Conservation (phyloP, 768 basidiomycete species). For the Erythrobasidium yunnanense region DNA sequence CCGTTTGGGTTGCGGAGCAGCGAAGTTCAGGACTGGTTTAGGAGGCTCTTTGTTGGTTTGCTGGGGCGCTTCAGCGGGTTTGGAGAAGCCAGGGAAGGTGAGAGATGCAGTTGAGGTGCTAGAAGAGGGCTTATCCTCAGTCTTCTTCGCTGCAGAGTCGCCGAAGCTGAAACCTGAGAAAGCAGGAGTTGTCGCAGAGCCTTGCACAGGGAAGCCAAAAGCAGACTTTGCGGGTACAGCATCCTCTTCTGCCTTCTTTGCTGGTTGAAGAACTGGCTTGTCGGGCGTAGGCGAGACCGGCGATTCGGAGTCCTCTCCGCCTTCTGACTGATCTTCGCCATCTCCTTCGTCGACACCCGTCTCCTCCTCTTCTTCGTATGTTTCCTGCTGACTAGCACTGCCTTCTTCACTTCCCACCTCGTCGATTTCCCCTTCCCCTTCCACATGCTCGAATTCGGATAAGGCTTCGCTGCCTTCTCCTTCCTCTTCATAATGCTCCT, state of each 20-base stretch:
- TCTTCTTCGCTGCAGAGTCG: background rate
- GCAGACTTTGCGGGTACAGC: background rate
- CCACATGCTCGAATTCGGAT: background rate
- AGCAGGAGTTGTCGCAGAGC: background rate
- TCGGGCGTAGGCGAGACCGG: background rate
- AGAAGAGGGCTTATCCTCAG: background rate
- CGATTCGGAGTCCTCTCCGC: background rate
- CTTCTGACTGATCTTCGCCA: background rate
- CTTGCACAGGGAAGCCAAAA: background rate
- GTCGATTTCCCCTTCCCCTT: background rate
- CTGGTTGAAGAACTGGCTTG: too few relatives aligned
- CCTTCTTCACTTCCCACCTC: background rate
- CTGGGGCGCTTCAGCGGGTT: background rate
- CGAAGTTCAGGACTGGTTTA: slow-evolving; percentile 1
- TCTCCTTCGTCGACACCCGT: background rate
- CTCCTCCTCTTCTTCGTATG: background rate
- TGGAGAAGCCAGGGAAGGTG: background rate
- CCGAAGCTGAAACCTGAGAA: background rate
- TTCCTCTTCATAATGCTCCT: background rate
- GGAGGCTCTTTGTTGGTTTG: background rate
- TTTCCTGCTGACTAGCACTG: background rate
- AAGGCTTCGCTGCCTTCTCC: too few relatives aligned
- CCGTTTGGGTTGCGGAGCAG: background rate
- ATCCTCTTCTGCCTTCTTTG: too few relatives aligned
- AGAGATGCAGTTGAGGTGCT: background rate